Conservation (phyloP, 108 stramenopile species). For the Seminavis robusta region DNA sequence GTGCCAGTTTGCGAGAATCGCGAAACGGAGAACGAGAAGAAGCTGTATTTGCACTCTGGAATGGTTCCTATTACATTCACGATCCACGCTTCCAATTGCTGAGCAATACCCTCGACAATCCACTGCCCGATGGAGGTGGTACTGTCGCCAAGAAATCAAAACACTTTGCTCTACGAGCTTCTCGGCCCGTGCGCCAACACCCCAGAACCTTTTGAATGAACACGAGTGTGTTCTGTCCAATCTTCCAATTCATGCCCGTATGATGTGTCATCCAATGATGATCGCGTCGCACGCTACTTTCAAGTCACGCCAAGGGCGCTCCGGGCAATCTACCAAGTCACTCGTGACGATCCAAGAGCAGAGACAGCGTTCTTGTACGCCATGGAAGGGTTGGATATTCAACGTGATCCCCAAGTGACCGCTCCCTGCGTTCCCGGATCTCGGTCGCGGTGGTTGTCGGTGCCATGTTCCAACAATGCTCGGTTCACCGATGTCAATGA, state of each 20-base stretch:
- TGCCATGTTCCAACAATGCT: slow-evolving; percentile 6
- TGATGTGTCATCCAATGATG: slow-evolving; percentile 2
- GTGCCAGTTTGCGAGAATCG: too few relatives aligned
- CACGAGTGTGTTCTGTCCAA: slow-evolving; percentile 34
- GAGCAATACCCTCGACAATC: slow-evolving; percentile 28
- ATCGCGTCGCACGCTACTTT: too few relatives aligned
- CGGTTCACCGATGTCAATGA: neutral
- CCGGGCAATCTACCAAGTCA: too few relatives aligned
- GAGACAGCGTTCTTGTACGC: slow-evolving; percentile 35
- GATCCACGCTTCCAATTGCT: slow-evolving; percentile 6
- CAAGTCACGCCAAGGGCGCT: too few relatives aligned
- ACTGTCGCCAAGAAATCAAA: neutral
- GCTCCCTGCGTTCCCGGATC: slow-evolving; percentile 12
- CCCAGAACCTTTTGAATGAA: slow-evolving; percentile 54
- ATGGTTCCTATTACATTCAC: slow-evolving; percentile 14
- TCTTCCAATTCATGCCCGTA: slow-evolving; percentile 26
- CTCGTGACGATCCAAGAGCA: too few relatives aligned
- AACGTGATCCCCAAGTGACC: slow-evolving; percentile 9
- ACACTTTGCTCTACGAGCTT: neutral
- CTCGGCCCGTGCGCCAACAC: slow-evolving; percentile 38
- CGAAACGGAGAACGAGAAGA: too few relatives aligned
- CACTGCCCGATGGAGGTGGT: slow-evolving; percentile 25
- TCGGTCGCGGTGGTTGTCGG: slow-evolving; percentile 6
- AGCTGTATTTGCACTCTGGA: neutral
- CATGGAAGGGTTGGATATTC: slow-evolving; percentile 32